Percentiles rank a stretch among this genome's conserved stretches.
Conservation (phyloP, 768 basidiomycete genomes). For the Leccinum pellstonianum region DNA sequence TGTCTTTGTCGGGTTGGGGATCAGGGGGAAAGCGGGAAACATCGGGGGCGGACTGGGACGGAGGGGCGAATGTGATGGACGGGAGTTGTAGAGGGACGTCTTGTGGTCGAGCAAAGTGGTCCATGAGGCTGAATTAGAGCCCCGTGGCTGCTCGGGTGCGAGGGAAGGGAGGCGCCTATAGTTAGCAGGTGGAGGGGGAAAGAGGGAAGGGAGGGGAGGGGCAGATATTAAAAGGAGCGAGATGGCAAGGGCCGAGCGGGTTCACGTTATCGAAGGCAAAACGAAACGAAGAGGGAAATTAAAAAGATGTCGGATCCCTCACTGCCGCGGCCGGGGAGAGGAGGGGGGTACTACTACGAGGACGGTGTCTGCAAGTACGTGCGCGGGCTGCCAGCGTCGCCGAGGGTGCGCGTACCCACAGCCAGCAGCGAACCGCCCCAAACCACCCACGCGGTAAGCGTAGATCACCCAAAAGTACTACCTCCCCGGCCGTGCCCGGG, state of each 20-base stretch:
- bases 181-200: slow-evolving; percentile 5
- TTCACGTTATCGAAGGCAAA: slow-evolving; percentile 27
- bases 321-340: neutral
- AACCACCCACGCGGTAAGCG: slow-evolving; percentile 9
- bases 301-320: slow-evolving; percentile 8
- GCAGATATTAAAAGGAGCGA: slow-evolving; percentile 27
- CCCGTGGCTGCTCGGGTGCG: slow-evolving; percentile 1
- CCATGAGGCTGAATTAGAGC: slow-evolving; percentile 31
- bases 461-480: slow-evolving; percentile 20
- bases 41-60: slow-evolving; percentile 23
- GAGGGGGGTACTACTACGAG: neutral
- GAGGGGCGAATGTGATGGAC: slow-evolving; percentile 25
- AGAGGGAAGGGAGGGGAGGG: slow-evolving; percentile 4
- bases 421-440: neutral
- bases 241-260: slow-evolving; percentile 25
- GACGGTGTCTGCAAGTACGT: slow-evolving; percentile 8
- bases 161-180: slow-evolving; percentile 1
- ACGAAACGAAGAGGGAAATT: slow-evolving; percentile 19
- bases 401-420: slow-evolving; percentile 5
- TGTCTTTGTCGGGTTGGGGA: slow-evolving; percentile 24
- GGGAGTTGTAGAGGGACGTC: slow-evolving; percentile 16
- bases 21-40: slow-evolving; percentile 22
- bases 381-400: slow-evolving; percentile 7
- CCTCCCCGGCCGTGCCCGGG: slow-evolving; percentile 27
- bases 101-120: slow-evolving; percentile 33